Evolutionary conservation across 495 filamentous ascomycete genomes (phyloP).

Genomic region (Tuber borchii): DNA sequence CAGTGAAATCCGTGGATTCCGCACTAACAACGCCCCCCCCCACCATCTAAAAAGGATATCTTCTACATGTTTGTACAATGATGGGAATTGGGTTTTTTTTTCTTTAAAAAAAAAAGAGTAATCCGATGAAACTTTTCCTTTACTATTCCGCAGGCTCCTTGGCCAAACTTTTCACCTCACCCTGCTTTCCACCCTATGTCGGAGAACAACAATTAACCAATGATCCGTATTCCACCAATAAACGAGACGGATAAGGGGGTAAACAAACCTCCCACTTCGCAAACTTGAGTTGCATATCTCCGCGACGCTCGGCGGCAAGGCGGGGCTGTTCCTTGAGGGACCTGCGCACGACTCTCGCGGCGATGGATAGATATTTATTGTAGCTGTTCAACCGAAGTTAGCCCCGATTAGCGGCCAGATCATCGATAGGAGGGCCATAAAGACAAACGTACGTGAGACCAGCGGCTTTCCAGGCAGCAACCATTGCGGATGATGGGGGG

Average conservation of each 20-base stretch:
- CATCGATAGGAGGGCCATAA: conserved; percentile 9
- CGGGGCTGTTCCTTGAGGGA: conserved; percentile 91
- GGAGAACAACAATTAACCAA: neutral
- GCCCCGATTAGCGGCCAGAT: conserved; percentile 21
- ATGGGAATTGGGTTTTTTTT: conserved; percentile 21
- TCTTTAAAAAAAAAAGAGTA: neutral
- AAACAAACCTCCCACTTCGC: conserved; percentile 82
- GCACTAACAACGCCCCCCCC: conserved; percentile 22
- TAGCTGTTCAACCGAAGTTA: conserved; percentile 50
- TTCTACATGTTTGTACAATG: conserved; percentile 31
- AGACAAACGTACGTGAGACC: conserved; percentile 72
- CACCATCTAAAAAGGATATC: conserved; percentile 16
- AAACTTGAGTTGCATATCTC: conserved; percentile 82
- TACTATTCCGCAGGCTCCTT: conserved; percentile 54
- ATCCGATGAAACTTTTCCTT: conserved; percentile 6
- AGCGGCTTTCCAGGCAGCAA: conserved; percentile 96
- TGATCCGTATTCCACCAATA: conserved; percentile 16
- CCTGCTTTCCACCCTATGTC: conserved; percentile 88
- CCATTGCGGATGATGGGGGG: conserved; percentile 61
- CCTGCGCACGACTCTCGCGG: conserved; percentile 72
- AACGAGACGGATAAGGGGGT: neutral
- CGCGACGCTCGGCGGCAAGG: conserved; percentile 78
- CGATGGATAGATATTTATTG: conserved; percentile 76
- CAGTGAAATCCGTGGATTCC: conserved; percentile 21
- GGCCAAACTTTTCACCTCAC: conserved; percentile 69